Evolutionary conservation across 257 asterid species (phyloP).

Genomic region (Solanum chmielewskii): DNA sequence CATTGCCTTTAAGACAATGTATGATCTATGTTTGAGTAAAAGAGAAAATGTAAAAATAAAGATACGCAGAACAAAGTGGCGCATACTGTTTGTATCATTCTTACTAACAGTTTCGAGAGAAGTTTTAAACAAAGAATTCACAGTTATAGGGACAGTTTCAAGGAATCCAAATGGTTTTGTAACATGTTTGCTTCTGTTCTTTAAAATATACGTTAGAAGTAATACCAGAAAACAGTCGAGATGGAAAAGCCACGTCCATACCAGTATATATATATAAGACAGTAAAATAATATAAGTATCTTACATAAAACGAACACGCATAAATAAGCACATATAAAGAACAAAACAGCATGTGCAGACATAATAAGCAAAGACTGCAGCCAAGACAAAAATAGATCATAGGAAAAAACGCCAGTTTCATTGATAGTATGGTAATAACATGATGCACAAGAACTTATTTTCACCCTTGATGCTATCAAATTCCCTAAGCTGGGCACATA

Average conservation of each 20-base stretch:
- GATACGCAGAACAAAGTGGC: not conserved
- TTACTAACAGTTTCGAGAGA: too few species aligned
- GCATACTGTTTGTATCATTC: too few species aligned
- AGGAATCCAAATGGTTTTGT: too few species aligned
- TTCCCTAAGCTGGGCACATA: not conserved
- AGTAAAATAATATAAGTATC: too few species aligned
- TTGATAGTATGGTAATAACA: not conserved
- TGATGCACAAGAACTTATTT: not conserved
- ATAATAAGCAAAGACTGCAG: not conserved
- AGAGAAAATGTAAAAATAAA: not conserved
- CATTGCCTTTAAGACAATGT: not conserved
- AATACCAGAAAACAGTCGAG: too few species aligned
- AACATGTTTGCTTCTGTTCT: too few species aligned
- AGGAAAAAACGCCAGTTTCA: not conserved
- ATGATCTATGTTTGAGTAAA: too few species aligned
- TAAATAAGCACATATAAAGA: not conserved
- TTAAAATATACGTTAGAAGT: too few species aligned
- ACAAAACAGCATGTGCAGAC: not conserved
- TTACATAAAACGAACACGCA: not conserved
- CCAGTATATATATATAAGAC: not conserved
- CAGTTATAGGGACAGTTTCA: too few species aligned
- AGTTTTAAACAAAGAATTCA: too few species aligned
- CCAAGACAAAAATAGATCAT: not conserved
- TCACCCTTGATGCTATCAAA: not conserved
- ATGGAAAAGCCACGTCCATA: too few species aligned